Base-by-base conservation (phyloP, 768 basidiomycete species). In the Rhizopogon roseolus region DNA sequence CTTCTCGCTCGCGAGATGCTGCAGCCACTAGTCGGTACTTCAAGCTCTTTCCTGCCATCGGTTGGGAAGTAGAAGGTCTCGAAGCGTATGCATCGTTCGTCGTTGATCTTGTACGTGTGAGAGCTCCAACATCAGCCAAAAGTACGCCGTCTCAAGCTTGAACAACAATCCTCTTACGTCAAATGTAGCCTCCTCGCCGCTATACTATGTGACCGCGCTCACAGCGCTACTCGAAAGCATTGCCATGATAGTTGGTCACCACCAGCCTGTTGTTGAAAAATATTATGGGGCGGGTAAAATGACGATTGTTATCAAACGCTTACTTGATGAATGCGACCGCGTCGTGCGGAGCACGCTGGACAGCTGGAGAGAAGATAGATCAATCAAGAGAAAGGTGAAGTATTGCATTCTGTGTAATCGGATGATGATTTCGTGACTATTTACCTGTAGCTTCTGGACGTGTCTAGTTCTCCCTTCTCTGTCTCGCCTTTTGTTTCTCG, bases 211-310 rank as follows among this genome's bases (percentile, higher is more conserved):
- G 58, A 86, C 92, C 3, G 81, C 86, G 10, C 73, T 99, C 52
- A 98, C 96, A 2, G 86, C 91, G 6, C 79, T 99, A 1, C 94
- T 98, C 60, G 97, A 99, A 71, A 89, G 87, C 53, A 88, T 99
- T 49, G 97, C 95, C 0, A 83, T 92, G 76, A 93, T 99, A 58
- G 86, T 99, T 19, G 93, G 96, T 62, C 97, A 99, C 64, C 97
- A 99, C 65, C 96, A 97, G 60, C 91, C 93, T 2, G 84, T 99
- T 5, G 95, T 99, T 1, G 96, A 98, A 65, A 98, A 97, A 71
- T 98, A 99, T 71, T 99, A 99, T 62, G 97, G 97, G 0, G 61
- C 68, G 8, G 90, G 93, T 1, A 88, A 88, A 67, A 98, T 98
- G 96, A 73, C 77, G 40, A 79, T 71, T 36, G 93, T 96, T 11